A percentile compares a stretch with the other conserved stretches of the same genome.
These are phyloP conservation scores for Geotrichum bryndzae DNA, from an alignment of 1,139 yeast species.

Conservation along the genomic window DNA sequence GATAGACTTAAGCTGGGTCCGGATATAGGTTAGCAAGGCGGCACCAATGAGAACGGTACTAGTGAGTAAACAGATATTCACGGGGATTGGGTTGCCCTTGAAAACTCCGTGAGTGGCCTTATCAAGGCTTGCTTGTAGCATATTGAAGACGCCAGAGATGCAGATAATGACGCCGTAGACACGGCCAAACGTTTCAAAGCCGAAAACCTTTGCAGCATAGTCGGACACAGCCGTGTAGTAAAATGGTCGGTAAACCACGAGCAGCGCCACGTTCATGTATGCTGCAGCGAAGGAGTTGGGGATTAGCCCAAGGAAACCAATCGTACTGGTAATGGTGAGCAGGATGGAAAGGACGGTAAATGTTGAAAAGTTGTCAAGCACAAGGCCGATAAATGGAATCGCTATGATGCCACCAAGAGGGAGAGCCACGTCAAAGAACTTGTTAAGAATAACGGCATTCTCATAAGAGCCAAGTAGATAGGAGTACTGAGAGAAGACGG, in stretches of 20 bases:
- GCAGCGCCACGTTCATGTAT: conserved; percentile 55
- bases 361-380: conserved; percentile 69
- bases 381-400: conserved; percentile 79
- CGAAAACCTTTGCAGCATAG: conserved; percentile 87
- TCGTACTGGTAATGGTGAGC: conserved; percentile 26
- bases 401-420: conserved; percentile 84
- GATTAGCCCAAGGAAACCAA: conserved; percentile 19
- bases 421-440: conserved; percentile 73
- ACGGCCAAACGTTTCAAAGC: conserved; percentile 85
- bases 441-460: conserved; percentile 55
- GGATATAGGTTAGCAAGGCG: conserved; percentile 48
- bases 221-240: conserved; percentile 90
- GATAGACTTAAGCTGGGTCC: conserved; percentile 46
- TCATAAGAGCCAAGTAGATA: conserved; percentile 54
- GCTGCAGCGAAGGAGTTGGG: conserved; percentile 47
- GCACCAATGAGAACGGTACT: conserved; percentile 53
- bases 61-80: conserved; percentile 51
- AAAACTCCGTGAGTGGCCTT: conserved; percentile 59
- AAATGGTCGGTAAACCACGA: conserved; percentile 86
- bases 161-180: conserved; percentile 86
- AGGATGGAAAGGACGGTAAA: conserved; percentile 52
- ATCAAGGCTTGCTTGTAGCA: conserved; percentile 66
- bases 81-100: conserved; percentile 70
- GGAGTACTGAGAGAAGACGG: conserved; percentile 71
- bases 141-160: conserved; percentile 70